Conservation (phyloP, 495 filamentous ascomycete genomes). For the Neurospora sp. region DNA sequence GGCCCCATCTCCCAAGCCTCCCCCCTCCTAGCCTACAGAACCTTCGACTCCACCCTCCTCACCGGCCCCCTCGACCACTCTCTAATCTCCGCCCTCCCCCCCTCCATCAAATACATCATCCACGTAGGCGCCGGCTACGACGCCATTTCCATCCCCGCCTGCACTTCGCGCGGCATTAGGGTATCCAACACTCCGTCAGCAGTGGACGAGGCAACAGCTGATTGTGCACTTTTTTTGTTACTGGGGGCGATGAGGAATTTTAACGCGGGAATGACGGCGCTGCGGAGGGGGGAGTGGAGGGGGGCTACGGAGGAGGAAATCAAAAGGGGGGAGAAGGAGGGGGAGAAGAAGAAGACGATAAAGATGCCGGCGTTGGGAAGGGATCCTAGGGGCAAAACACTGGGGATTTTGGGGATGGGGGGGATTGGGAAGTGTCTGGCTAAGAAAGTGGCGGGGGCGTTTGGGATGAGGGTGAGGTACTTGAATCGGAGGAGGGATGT, state of each 20-base stretch:
- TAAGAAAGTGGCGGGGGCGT: constrained; percentile 37
- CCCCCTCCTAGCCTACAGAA: constrained; percentile 63
- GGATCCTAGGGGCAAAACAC: constrained; percentile 60
- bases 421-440: constrained; percentile 60
- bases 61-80: constrained; percentile 63
- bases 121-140: constrained; percentile 88
- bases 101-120: constrained; percentile 63
- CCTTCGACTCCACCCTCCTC: constrained; percentile 53
- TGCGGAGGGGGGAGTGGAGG: constrained; percentile 55
- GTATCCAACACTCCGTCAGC: constrained; percentile 77
- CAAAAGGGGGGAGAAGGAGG: neutral
- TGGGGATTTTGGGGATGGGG: constrained; percentile 83
- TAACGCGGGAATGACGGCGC: constrained; percentile 48
- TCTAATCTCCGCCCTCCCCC: constrained; percentile 47
- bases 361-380: constrained; percentile 37
- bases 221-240: constrained; percentile 67
- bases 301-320: constrained; percentile 22
- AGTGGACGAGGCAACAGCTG: constrained; percentile 74
- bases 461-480: constrained; percentile 61
- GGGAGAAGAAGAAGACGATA: neutral
- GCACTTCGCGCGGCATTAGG: constrained; percentile 51
- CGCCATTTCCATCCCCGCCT: constrained; percentile 62
- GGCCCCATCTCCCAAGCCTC: constrained; percentile 62
- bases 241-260: constrained; percentile 67
- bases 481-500: constrained; percentile 47